Conservation (phyloP, 2,329 filamentous ascomycete genomes). For the Fusarium algeriense region DNA sequence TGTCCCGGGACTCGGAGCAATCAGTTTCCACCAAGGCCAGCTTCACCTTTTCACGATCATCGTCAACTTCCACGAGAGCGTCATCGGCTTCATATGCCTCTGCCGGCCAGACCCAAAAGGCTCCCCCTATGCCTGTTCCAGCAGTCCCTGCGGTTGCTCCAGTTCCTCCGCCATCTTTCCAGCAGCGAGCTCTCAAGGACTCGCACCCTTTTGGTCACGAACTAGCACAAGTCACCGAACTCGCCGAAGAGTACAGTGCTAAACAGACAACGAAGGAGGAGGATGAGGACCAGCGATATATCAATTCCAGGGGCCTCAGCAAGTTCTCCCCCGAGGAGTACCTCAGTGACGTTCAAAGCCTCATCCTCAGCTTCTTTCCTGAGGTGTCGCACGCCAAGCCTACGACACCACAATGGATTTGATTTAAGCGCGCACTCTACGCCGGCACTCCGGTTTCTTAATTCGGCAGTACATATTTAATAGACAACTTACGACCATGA, state of each 20-base stretch:
- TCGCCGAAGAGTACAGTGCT: slow-evolving; percentile 87
- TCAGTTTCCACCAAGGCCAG: slow-evolving; percentile 69
- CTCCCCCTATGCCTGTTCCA: slow-evolving; percentile 49
- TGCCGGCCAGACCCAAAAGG: slow-evolving; percentile 47
- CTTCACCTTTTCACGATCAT: slow-evolving; percentile 68
- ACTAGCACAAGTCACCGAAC: slow-evolving; percentile 90
- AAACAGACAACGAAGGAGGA: slow-evolving; percentile 69
- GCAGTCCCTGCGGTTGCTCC: slow-evolving; percentile 45
- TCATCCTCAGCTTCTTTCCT: slow-evolving; percentile 73
- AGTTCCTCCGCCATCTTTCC: slow-evolving; percentile 51
- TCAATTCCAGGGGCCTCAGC: slow-evolving; percentile 76
- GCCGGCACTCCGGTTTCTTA: slow-evolving; percentile 31
- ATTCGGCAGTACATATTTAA: slow-evolving; percentile 53
- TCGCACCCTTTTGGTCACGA: slow-evolving; percentile 88
- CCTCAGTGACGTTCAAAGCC: slow-evolving; percentile 78
- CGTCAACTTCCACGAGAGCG: slow-evolving; percentile 67
- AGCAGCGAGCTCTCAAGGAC: slow-evolving; percentile 54
- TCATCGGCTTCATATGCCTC: slow-evolving; percentile 60
- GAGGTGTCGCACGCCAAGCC: slow-evolving; percentile 51
- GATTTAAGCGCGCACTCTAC: slow-evolving; percentile 56
- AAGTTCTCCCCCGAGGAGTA: slow-evolving; percentile 87
- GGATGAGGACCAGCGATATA: slow-evolving; percentile 75
- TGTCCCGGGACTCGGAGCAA: slow-evolving; percentile 66
- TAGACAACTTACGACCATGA: slow-evolving; percentile 45
- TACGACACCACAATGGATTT: slow-evolving; percentile 64